Conservation (phyloP, 495 filamentous ascomycete species). For the Trichoderma gamsii region DNA sequence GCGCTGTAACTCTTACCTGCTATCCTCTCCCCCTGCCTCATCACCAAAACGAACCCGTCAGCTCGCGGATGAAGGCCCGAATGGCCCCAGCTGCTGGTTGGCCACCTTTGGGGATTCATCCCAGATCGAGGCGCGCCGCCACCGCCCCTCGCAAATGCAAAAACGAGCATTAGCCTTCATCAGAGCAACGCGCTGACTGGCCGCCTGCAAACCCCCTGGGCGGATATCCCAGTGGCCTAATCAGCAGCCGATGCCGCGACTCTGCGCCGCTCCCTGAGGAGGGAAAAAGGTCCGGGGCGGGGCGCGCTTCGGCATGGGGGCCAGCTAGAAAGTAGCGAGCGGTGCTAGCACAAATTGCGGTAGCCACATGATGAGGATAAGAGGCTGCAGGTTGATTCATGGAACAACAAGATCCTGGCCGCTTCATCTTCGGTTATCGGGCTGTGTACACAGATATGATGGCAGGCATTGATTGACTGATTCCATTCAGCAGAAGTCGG, state of each 20-base stretch:
- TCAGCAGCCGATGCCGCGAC: neutral
- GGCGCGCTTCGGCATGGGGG: constrained; percentile 6
- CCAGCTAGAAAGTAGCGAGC: neutral
- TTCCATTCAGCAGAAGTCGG: no score
- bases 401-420: neutral
- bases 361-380: constrained; percentile 2
- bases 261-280: constrained; percentile 2
- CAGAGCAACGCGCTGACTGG: neutral
- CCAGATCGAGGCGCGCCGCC: constrained; percentile 12
- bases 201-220: neutral
- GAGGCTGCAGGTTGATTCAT: neutral
- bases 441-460: no score
- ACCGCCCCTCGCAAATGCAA: constrained; percentile 1
- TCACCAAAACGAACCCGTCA: neutral
- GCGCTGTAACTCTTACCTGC: neutral
- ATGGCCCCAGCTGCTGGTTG: constrained; percentile 3
- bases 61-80: constrained; percentile 11
- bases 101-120: neutral
- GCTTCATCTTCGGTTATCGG: constrained; percentile 7
- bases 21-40: neutral
- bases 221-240: neutral
- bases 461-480: no score
- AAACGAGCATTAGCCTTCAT: neutral
- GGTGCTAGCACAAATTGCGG: neutral
- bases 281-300: constrained; percentile 13